phyloP scores from a whole-genome alignment of 129 eudicot genomes.

The Chrysanthemum lavandulifolium region DNA sequence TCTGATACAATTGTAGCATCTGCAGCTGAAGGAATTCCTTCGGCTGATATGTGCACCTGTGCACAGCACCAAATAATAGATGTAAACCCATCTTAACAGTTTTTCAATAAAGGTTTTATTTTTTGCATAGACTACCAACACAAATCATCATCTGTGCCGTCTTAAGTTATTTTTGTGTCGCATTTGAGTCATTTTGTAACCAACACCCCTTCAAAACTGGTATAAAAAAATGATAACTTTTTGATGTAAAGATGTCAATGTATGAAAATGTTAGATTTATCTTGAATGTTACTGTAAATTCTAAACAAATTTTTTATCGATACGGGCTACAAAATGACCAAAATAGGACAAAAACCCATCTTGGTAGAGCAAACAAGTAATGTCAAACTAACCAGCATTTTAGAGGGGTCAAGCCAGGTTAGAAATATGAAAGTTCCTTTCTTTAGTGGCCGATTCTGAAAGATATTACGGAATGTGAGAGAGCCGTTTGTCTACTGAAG shows the following conservation, averaged over 20 bases:
- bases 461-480: conserved; percentile 58
- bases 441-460: conserved; percentile 65
- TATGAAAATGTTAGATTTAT: too few relatives aligned
- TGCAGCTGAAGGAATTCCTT: conserved; percentile 52
- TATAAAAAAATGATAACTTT: too few relatives aligned
- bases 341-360: background rate
- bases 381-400: conserved; percentile 65
- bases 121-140: too few relatives aligned
- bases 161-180: too few relatives aligned
- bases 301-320: too few relatives aligned
- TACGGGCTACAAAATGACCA: too few relatives aligned
- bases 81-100: background rate
- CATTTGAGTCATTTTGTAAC: too few relatives aligned
- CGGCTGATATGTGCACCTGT: conserved; percentile 65
- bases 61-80: background rate
- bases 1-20: conserved; percentile 71
- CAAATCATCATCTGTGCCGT: too few relatives aligned
- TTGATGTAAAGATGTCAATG: too few relatives aligned
- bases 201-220: too few relatives aligned
- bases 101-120: too few relatives aligned
- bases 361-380: background rate
- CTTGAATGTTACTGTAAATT: too few relatives aligned
- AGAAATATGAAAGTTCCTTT: conserved; percentile 75
- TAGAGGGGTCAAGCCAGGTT: conserved; percentile 75
- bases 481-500: conserved; percentile 65